Conservation (phyloP, 78 protist species). For the Creolimax fragrantissima region DNA sequence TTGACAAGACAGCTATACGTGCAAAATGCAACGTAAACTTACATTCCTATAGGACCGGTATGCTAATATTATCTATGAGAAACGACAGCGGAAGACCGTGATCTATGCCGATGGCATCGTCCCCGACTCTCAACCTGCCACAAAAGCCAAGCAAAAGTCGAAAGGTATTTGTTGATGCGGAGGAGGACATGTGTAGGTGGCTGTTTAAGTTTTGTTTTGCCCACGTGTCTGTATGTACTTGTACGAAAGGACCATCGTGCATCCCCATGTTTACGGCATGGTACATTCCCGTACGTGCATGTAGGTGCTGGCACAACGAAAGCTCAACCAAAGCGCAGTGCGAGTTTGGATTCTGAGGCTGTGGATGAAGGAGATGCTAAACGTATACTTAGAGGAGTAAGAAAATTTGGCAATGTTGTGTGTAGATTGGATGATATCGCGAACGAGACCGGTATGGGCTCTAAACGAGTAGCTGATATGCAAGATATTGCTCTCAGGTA, state of each 20-base stretch:
- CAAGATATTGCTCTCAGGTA: not conserved
- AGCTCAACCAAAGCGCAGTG: too few relatives aligned
- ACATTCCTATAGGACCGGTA: not conserved
- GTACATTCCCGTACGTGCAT: too few relatives aligned
- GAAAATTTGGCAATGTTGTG: not conserved
- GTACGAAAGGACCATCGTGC: too few relatives aligned
- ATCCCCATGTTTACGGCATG: too few relatives aligned
- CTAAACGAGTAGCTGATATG: not conserved
- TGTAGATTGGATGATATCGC: not conserved
- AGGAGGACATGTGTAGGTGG: too few relatives aligned
- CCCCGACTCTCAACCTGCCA: not conserved
- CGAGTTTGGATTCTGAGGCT: not conserved
- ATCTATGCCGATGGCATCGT: not conserved
- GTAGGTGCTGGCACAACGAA: too few relatives aligned
- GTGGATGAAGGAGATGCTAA: not conserved
- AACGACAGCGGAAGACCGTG: not conserved
- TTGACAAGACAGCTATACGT: too few relatives aligned
- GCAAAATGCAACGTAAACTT: not conserved
- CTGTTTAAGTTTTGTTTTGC: too few relatives aligned
- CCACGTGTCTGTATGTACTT: too few relatives aligned
- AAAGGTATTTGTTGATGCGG: too few relatives aligned
- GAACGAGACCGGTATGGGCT: not conserved
- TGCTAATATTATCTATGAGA: not conserved
- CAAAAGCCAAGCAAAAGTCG: not conserved
- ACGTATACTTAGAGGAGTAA: not conserved